phyloP scores from a whole-genome alignment of 2,329 filamentous ascomycete species.

The Tolypocladium inflatum region DNA sequence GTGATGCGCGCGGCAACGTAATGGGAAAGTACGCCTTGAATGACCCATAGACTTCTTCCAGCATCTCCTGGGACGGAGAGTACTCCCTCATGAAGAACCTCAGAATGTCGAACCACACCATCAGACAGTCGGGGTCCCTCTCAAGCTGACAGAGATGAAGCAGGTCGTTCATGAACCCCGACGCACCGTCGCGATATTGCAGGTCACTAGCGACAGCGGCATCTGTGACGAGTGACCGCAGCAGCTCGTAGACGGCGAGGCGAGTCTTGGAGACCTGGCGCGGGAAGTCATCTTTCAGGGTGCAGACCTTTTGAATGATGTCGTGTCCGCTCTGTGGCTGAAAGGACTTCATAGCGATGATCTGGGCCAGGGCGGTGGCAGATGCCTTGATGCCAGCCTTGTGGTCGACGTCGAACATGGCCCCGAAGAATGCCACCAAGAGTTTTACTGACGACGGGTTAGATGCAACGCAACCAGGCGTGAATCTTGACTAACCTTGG shows the following conservation, averaged over 20 bases:
- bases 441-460: constrained; percentile 26
- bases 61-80: constrained; percentile 32
- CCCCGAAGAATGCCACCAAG: constrained; percentile 44
- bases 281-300: constrained; percentile 47
- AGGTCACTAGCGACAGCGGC: constrained; percentile 33
- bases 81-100: constrained; percentile 35
- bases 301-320: constrained; percentile 39
- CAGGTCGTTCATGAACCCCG: constrained; percentile 38
- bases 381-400: constrained; percentile 48
- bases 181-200: constrained; percentile 32
- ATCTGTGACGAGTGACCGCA: constrained; percentile 33
- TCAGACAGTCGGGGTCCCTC: constrained; percentile 46
- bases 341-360: constrained; percentile 41
- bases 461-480: background rate
- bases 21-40: constrained; percentile 55
- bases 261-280: constrained; percentile 42
- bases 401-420: constrained; percentile 50
- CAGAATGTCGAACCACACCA: constrained; percentile 47
- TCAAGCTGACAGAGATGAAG: constrained; percentile 43
- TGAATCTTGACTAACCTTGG: constrained; percentile 28
- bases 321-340: constrained; percentile 35
- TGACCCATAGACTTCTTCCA: constrained; percentile 40
- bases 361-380: constrained; percentile 39
- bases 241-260: constrained; percentile 40
- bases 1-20: constrained; percentile 40